Evolutionary conservation across 1,139 yeast species (phyloP).

Genomic region (Blastobotrys apis): DNA sequence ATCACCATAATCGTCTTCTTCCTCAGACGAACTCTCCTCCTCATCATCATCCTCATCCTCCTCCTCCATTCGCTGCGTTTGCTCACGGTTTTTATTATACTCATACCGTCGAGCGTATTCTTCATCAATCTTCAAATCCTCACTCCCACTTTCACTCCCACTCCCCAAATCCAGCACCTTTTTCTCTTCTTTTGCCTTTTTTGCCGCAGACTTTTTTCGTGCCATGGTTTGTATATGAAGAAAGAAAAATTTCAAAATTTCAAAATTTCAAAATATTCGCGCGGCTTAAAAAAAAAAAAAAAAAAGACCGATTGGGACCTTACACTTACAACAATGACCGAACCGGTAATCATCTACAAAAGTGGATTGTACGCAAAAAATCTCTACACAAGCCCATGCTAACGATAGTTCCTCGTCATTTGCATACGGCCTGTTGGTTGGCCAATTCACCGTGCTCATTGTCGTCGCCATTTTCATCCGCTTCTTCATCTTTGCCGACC

Average conservation of each 20-base stretch:
- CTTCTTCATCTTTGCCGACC: slow-evolving; percentile 86
- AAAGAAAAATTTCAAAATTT: background rate
- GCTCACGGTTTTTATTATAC: slow-evolving; percentile 36
- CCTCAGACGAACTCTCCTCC: slow-evolving; percentile 50
- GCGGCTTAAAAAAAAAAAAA: background rate
- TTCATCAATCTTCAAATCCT: slow-evolving; percentile 29
- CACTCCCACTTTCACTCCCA: slow-evolving; percentile 26
- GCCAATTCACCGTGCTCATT: slow-evolving; percentile 78
- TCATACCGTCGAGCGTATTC: slow-evolving; percentile 34
- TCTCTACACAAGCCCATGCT: no score
- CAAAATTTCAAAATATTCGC: background rate
- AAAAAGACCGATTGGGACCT: background rate
- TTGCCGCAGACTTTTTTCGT: slow-evolving; percentile 86
- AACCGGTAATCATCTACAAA: slow-evolving; percentile 5
- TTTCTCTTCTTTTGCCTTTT: slow-evolving; percentile 57
- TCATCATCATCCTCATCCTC: slow-evolving; percentile 32
- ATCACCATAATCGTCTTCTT: slow-evolving; percentile 92
- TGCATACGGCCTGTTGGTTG: slow-evolving; percentile 42
- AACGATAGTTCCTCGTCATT: slow-evolving; percentile 25
- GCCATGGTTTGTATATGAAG: slow-evolving; percentile 49
- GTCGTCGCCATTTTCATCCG: slow-evolving; percentile 72
- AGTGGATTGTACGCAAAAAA: slow-evolving; percentile 3
- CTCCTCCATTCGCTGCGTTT: slow-evolving; percentile 28
- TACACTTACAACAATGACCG: background rate
- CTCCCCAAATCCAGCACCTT: slow-evolving; percentile 15